These are phyloP conservation scores for Fusarium tupiense DNA, from an alignment of 2,329 filamentous ascomycete species.

Conservation along the genomic window DNA sequence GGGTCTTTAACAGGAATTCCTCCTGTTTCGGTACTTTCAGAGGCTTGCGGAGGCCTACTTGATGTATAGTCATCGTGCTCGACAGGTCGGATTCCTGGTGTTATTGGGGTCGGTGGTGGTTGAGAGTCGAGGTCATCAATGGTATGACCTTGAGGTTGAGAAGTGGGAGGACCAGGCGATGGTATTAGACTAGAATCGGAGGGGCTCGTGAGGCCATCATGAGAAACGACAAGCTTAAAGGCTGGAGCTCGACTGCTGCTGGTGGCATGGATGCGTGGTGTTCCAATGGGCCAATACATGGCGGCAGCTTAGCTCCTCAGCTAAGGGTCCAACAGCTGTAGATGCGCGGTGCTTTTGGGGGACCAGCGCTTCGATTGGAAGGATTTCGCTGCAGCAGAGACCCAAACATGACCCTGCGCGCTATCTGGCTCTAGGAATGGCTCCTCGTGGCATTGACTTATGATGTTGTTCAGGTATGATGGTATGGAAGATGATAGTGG, in stretches of 20 bases:
- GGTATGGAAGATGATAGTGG: slow-evolving; percentile 21
- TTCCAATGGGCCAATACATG: slow-evolving; percentile 94
- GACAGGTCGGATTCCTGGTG: slow-evolving; percentile 67
- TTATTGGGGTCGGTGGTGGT: slow-evolving; percentile 59
- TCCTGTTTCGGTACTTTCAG: slow-evolving; percentile 41
- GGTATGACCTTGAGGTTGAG: slow-evolving; percentile 39
- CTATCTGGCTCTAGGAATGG: slow-evolving; percentile 21
- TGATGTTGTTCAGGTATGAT: slow-evolving; percentile 22
- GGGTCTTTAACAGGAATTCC: slow-evolving; percentile 65
- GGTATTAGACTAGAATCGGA: slow-evolving; percentile 41
- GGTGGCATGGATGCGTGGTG: slow-evolving; percentile 83
- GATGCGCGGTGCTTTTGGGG: slow-evolving; percentile 32
- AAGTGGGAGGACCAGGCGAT: slow-evolving; percentile 25
- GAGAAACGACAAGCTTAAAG: slow-evolving; percentile 62
- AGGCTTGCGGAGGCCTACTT: slow-evolving; percentile 35
- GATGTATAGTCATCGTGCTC: slow-evolving; percentile 60
- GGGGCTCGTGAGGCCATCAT: slow-evolving; percentile 65
- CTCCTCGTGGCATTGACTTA: slow-evolving; percentile 38
- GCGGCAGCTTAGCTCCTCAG: slow-evolving; percentile 48
- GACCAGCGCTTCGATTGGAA: slow-evolving; percentile 21
- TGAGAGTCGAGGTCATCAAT: slow-evolving; percentile 50
- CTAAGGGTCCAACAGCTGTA: slow-evolving; percentile 26
- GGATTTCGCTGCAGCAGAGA: slow-evolving; percentile 26
- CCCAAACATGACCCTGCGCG: slow-evolving; percentile 43
- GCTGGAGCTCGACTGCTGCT: slow-evolving; percentile 69